phyloP scores from a whole-genome alignment of 2,329 filamentous ascomycete species.

The Claviceps capensis region DNA sequence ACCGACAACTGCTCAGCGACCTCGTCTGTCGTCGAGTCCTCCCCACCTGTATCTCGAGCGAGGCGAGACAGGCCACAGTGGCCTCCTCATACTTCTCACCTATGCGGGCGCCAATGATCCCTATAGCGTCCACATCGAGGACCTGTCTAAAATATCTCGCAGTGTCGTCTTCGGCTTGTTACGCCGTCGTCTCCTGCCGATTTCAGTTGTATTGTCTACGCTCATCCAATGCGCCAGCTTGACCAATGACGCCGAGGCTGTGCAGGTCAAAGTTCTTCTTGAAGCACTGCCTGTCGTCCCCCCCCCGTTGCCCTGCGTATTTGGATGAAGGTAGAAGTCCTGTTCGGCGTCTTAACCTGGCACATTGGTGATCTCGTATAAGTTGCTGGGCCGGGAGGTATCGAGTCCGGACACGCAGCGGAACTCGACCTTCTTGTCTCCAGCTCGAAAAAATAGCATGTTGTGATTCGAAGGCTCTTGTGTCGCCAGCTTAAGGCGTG shows the following conservation, averaged over 20 bases:
- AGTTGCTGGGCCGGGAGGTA: slow-evolving; percentile 35
- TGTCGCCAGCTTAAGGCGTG: slow-evolving; percentile 15
- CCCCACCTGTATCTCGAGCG: slow-evolving; percentile 17
- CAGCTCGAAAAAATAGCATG: slow-evolving; percentile 34
- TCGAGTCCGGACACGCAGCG: slow-evolving; percentile 38
- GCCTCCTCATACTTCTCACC: slow-evolving; percentile 27
- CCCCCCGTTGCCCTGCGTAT: slow-evolving; percentile 23
- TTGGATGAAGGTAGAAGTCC: slow-evolving; percentile 38
- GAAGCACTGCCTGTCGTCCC: slow-evolving; percentile 19
- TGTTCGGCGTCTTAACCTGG: slow-evolving; percentile 29
- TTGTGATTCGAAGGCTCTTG: slow-evolving; percentile 43
- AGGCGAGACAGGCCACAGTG: slow-evolving; percentile 21
- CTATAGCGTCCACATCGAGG: slow-evolving; percentile 16
- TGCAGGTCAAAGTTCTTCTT: slow-evolving; percentile 40
- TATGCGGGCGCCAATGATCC: slow-evolving; percentile 23
- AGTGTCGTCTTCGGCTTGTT: slow-evolving; percentile 24
- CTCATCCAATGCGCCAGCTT: slow-evolving; percentile 40
- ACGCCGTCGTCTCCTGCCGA: slow-evolving; percentile 21
- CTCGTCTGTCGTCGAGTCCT: slow-evolving; percentile 27
- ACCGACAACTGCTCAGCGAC: slow-evolving; percentile 26
- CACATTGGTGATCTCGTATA: slow-evolving; percentile 36
- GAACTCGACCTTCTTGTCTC: slow-evolving; percentile 21
- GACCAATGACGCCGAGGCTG: slow-evolving; percentile 34
- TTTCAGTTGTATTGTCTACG: slow-evolving; percentile 21
- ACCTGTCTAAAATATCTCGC: slow-evolving; percentile 21